Base-by-base conservation (phyloP, 352 stramenopile genomes). In the Hyaloperonospora brassicae region DNA sequence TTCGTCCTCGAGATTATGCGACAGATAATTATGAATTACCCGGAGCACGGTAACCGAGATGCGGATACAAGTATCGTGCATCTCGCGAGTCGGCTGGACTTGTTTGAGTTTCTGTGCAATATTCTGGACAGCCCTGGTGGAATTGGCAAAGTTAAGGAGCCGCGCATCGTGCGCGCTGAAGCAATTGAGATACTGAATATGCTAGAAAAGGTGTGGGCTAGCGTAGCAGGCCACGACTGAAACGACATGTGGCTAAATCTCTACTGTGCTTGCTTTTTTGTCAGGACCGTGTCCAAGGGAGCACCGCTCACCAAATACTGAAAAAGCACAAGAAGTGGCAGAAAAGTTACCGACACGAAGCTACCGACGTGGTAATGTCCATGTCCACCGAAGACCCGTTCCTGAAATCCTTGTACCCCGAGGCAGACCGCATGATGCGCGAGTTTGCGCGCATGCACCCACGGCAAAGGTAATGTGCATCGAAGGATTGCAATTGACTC, bases 271-370 rank as follows among this genome's bases (percentile, higher is more conserved):
- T 5, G 27, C 7, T 31, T 31, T 3, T 31, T 31, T 31, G 27
- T 31, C 39, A 79, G 72, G 77, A 94, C 55, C 74, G 71, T 12
- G 59, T 86, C 13, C 84, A 94, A 63, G 68, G 71, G n/a, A 72
- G 45, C 34, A 76, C 76, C 0, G 84, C 84, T 0, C 82, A 89
- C 38, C 73, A 91, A 47, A 80, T 92, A 35, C 46, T 94, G 14
- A 94, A 91, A 52, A 94, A 90, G 54, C 70, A 92, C 68, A 94
- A 91, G 50, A 89, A 89, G 47, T 94, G 84, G 84, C 75, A 88
- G 50, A 94, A 94, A 58, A 85, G 75, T 47, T 89, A 81, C 52
- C 73, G 73, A 13, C 72, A 66, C 53, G 74, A 85, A 65, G 30
- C 61, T 30, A 83, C 68, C 0, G 65, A 77, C n/a, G 61, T 68